Evolutionary conservation across 2,329 filamentous ascomycete genomes (phyloP).

Genomic region (Cercospora sojina): DNA sequence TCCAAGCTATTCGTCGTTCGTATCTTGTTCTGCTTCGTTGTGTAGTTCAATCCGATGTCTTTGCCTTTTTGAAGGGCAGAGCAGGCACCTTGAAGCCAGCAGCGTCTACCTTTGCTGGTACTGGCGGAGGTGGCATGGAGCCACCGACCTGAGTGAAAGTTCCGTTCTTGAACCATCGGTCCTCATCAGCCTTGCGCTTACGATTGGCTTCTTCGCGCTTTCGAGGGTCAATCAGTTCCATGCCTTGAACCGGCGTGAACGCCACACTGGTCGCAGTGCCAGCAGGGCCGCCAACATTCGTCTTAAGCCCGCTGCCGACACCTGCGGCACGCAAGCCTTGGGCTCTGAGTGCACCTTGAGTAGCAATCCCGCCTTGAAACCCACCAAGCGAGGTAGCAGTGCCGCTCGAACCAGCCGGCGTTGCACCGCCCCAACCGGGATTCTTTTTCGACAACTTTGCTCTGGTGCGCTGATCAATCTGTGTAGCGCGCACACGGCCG

Average conservation of each 20-base stretch:
- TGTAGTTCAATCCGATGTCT: constrained; percentile 27
- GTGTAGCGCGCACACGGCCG: constrained; percentile 81
- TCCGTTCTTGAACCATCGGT: constrained; percentile 96
- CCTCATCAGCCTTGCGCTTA: constrained; percentile 91
- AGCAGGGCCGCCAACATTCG: constrained; percentile 46
- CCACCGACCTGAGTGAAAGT: constrained; percentile 83
- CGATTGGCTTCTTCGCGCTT: constrained; percentile 80
- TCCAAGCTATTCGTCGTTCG: background rate
- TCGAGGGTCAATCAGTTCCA: constrained; percentile 94
- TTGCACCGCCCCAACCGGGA: constrained; percentile 81
- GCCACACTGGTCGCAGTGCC: constrained; percentile 71
- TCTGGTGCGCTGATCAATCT: constrained; percentile 89
- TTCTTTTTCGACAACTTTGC: constrained; percentile 94
- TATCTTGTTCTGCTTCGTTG: background rate
- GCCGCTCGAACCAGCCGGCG: constrained; percentile 58
- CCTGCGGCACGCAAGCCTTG: constrained; percentile 79
- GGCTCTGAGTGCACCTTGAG: constrained; percentile 67
- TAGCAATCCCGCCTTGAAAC: constrained; percentile 67
- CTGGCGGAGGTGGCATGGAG: constrained; percentile 17
- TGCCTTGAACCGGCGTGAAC: constrained; percentile 90
- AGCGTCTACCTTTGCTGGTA: constrained; percentile 53
- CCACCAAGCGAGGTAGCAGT: constrained; percentile 80
- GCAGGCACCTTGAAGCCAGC: constrained; percentile 80
- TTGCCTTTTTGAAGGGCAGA: constrained; percentile 69
- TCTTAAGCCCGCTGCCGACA: constrained; percentile 57